These are phyloP conservation scores for Plasmopara muralis DNA, from an alignment of 352 stramenopile species.

Conservation along the genomic window DNA sequence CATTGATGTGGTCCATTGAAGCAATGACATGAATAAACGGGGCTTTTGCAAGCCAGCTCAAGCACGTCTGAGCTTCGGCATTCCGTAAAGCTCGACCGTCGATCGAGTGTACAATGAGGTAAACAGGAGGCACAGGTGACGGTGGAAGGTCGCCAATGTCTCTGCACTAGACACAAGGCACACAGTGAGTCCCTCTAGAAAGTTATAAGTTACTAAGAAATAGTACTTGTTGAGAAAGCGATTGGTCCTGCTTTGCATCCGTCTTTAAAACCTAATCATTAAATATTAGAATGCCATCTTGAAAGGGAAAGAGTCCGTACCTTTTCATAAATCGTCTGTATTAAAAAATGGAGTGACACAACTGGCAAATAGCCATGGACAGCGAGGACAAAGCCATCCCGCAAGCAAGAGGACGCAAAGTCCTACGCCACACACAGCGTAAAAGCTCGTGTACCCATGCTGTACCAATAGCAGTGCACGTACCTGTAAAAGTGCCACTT, in stretches of 20 bases:
- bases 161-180: slow-evolving; percentile 18
- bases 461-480: background rate
- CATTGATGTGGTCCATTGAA: slow-evolving; percentile 55
- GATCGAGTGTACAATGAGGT: slow-evolving; percentile 50
- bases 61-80: slow-evolving; percentile 39
- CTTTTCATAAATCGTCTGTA: slow-evolving; percentile 30
- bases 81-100: slow-evolving; percentile 39
- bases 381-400: slow-evolving; percentile 36
- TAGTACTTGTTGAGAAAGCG: slow-evolving; percentile 28
- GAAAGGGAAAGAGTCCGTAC: slow-evolving; percentile 3
- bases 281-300: background rate
- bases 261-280: slow-evolving; percentile 18
- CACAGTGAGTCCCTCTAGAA: slow-evolving; percentile 1
- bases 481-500: slow-evolving; percentile 46
- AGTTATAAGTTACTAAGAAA: background rate
- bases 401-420: slow-evolving; percentile 29
- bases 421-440: slow-evolving; percentile 18
- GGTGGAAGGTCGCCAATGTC: slow-evolving; percentile 23
- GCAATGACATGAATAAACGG: slow-evolving; percentile 39
- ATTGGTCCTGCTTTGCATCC: slow-evolving; percentile 22
- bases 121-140: slow-evolving; percentile 17
- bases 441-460: background rate
- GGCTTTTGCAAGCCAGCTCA: slow-evolving; percentile 41
- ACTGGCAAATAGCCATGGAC: slow-evolving; percentile 51
- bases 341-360: slow-evolving; percentile 43